Evolutionary conservation across 2,329 filamentous ascomycete genomes (phyloP).

Genomic region (Beauveria pseudobassiana): DNA sequence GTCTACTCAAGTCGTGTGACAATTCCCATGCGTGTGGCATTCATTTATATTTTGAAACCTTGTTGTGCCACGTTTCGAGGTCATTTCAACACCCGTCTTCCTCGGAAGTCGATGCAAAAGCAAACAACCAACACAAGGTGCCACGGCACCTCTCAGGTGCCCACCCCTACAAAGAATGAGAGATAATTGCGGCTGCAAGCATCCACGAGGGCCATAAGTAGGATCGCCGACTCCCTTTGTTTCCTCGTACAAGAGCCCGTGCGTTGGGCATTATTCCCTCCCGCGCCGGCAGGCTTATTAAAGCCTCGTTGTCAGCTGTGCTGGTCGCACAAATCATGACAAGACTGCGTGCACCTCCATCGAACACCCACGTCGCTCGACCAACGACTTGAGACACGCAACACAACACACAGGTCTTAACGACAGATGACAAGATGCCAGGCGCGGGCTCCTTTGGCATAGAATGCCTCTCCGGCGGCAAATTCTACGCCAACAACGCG

Average conservation of each 20-base stretch:
- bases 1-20: too few relatives aligned
- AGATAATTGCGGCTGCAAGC: not conserved
- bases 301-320: too few relatives aligned
- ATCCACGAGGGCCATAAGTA: not conserved
- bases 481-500: constrained; percentile 29
- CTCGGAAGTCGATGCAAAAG: not conserved
- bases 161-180: not conserved
- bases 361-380: too few relatives aligned
- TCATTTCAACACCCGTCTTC: too few relatives aligned
- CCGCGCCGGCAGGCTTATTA: too few relatives aligned
- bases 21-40: too few relatives aligned
- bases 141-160: not conserved
- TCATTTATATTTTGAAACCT: too few relatives aligned
- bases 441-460: constrained; percentile 17
- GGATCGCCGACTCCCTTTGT: not conserved
- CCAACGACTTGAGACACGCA: not conserved
- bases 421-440: not conserved
- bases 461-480: constrained; percentile 23
- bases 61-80: too few relatives aligned
- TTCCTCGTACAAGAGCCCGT: not conserved
- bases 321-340: too few relatives aligned
- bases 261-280: too few relatives aligned
- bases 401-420: not conserved
- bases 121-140: not conserved
- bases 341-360: too few relatives aligned